Evolutionary conservation across 108 stramenopile genomes (phyloP).

Genomic region (Nitzschia palea): DNA sequence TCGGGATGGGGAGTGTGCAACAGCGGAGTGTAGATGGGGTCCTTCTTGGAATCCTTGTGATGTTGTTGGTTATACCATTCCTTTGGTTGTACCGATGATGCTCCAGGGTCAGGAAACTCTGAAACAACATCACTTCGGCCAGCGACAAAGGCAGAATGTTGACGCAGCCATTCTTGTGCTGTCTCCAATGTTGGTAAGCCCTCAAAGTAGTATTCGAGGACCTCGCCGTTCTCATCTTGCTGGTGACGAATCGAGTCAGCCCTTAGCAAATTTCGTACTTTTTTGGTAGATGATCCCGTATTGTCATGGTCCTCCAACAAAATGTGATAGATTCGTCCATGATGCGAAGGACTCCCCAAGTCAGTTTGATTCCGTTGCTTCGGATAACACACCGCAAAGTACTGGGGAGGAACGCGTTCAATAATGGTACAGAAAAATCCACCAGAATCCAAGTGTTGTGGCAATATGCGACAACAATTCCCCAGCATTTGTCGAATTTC

Average conservation of each 20-base stretch:
- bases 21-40: constrained; percentile 7
- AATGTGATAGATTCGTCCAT: constrained; percentile 9
- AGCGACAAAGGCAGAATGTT: constrained; percentile 6
- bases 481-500: constrained; percentile 28
- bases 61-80: neutral
- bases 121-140: neutral
- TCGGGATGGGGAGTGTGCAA: neutral
- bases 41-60: neutral
- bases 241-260: no score
- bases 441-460: constrained; percentile 95
- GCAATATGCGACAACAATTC: constrained; percentile 86
- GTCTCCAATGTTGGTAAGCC: constrained; percentile 5
- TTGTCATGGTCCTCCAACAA: neutral
- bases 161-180: constrained; percentile 7
- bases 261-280: neutral
- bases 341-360: neutral
- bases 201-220: constrained; percentile 4
- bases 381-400: constrained; percentile 13
- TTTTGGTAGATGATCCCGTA: neutral
- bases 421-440: constrained; percentile 94
- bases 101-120: neutral
- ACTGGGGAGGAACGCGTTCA: constrained; percentile 8
- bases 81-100: neutral
- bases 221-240: no score
- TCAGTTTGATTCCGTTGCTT: neutral